Conservation (phyloP, 1,139 yeast species). For the Yamadazyma diospyri region DNA sequence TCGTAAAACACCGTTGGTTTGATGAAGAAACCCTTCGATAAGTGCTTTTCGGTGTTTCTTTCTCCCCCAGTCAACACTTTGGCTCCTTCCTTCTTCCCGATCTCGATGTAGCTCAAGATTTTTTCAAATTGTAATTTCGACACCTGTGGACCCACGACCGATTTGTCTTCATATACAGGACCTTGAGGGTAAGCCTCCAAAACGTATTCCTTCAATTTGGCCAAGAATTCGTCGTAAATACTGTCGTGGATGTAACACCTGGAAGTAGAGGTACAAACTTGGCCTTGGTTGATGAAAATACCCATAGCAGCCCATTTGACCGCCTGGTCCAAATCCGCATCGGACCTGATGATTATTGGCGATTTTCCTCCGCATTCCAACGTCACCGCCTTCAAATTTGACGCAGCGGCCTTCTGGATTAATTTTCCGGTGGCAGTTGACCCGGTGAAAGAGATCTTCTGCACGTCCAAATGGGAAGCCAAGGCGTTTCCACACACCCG, state of each 20-base stretch:
- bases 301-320: constrained; percentile 86
- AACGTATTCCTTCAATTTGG: constrained; percentile 32
- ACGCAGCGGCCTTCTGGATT: constrained; percentile 59
- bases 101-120: constrained; percentile 46
- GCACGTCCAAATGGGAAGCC: constrained; percentile 52
- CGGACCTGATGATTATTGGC: constrained; percentile 67
- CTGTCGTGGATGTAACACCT: constrained; percentile 43
- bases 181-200: constrained; percentile 53
- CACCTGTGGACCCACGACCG: constrained; percentile 77
- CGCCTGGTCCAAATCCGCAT: constrained; percentile 74
- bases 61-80: constrained; percentile 46
- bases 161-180: constrained; percentile 51
- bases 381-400: constrained; percentile 66
- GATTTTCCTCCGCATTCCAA: constrained; percentile 94
- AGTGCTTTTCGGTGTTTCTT: constrained; percentile 31
- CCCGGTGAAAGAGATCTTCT: constrained; percentile 67
- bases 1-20: constrained; percentile 57
- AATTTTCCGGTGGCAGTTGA: constrained; percentile 60
- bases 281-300: constrained; percentile 70
- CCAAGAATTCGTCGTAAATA: constrained; percentile 48
- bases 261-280: constrained; percentile 46
- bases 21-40: constrained; percentile 45
- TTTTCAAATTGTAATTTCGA: constrained; percentile 66
- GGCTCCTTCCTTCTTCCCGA: constrained; percentile 58
- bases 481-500: constrained; percentile 55